Evolutionary conservation across 257 asterid genomes (phyloP).

Genomic region (Solanum rostratum): DNA sequence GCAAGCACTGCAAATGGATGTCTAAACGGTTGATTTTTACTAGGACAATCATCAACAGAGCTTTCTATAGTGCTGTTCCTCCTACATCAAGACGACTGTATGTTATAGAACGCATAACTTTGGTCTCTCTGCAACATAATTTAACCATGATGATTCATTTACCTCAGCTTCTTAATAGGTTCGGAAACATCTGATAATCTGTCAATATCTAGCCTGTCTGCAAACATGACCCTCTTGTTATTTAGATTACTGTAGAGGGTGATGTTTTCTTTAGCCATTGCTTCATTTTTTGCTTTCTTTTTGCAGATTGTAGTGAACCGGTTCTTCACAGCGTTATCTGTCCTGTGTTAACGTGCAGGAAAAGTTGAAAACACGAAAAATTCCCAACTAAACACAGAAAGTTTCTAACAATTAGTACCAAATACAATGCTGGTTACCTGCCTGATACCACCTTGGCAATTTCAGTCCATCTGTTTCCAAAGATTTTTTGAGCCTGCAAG

Average conservation of each 20-base stretch:
- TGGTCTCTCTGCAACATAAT: not conserved
- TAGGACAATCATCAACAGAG: conserved; percentile 24
- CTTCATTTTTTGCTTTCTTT: conserved; percentile 85
- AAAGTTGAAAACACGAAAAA: not conserved
- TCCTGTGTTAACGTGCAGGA: conserved; percentile 25
- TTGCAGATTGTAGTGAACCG: conserved; percentile 89
- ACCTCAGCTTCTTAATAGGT: conserved; percentile 69
- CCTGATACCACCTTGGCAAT: conserved; percentile 98
- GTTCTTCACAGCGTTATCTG: conserved; percentile 98
- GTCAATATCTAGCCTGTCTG: conserved; percentile 23
- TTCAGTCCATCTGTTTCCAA: conserved; percentile 97
- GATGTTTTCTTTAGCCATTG: conserved; percentile 60
- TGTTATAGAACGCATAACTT: not conserved
- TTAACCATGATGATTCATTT: not conserved
- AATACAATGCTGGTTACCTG: conserved; percentile 40
- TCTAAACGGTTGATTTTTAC: conserved; percentile 36
- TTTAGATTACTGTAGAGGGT: conserved; percentile 49
- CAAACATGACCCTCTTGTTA: conserved; percentile 69
- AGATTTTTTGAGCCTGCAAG: conserved; percentile 81
- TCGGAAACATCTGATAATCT: conserved; percentile 33
- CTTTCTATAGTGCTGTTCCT: conserved; percentile 37
- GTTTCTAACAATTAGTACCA: not conserved
- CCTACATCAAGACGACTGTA: conserved; percentile 8
- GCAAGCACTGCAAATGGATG: conserved; percentile 54
- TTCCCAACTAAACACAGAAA: not conserved